Evolutionary conservation across 176 grass and related monocot species (phyloP).

Genomic region (Saccharum spontaneum): DNA sequence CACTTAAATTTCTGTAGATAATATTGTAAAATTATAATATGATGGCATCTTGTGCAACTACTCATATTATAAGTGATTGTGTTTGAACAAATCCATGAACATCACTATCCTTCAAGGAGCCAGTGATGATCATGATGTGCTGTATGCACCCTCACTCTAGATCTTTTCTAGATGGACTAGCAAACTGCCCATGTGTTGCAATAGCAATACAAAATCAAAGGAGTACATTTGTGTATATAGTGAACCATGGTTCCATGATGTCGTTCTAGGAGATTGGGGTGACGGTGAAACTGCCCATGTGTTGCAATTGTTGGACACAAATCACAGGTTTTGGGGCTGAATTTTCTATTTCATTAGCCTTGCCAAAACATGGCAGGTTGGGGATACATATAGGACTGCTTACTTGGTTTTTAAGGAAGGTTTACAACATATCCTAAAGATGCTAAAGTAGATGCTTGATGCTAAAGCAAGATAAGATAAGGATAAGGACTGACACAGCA

Average conservation of each 20-base stretch:
- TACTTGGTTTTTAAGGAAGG: too few species aligned
- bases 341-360: too few species aligned
- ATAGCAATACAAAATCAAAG: background rate
- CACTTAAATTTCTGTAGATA: background rate
- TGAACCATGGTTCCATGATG: background rate
- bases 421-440: too few species aligned
- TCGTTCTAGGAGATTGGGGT: background rate
- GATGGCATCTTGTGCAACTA: background rate
- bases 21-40: background rate
- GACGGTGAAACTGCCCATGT: background rate
- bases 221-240: background rate
- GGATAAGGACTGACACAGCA: too few species aligned
- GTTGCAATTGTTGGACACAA: too few species aligned
- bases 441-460: too few species aligned
- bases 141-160: background rate
- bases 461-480: too few species aligned
- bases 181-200: too few species aligned
- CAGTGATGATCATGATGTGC: background rate
- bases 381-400: too few species aligned
- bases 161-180: background rate
- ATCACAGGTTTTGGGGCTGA: too few species aligned
- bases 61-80: background rate
- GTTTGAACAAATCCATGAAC: constrained; percentile 2
- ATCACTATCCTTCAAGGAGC: background rate
- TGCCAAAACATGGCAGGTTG: too few species aligned